Percentiles rank a stretch among this genome's conserved stretches.
Evolutionary conservation across 306 rosid genomes (phyloP).

Genomic region (Adenanthera pavonina): DNA sequence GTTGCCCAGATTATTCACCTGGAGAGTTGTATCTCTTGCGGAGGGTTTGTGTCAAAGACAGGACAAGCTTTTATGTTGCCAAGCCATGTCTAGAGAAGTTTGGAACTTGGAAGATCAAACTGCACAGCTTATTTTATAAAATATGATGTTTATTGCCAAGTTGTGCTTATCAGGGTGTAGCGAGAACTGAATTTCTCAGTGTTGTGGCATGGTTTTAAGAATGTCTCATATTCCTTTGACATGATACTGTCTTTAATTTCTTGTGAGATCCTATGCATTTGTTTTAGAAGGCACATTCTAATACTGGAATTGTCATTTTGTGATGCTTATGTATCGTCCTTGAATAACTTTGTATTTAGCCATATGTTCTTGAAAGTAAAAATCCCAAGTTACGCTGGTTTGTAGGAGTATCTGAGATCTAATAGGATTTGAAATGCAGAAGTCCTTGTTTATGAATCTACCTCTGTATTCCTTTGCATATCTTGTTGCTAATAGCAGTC

Average conservation of each 20-base stretch:
- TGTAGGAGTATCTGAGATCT: neutral
- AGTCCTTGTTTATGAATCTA: slow-evolving; percentile 3
- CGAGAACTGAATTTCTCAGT: neutral
- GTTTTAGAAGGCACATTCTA: neutral
- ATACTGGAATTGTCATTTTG: neutral
- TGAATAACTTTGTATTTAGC: neutral
- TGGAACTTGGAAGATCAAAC: slow-evolving; percentile 17
- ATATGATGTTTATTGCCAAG: neutral
- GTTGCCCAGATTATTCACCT: too few relatives aligned
- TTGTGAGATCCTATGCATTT: neutral
- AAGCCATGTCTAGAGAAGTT: too few relatives aligned
- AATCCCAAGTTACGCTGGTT: slow-evolving; percentile 5
- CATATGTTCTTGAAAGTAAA: neutral
- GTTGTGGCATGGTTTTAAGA: neutral
- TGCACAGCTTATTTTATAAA: slow-evolving; percentile 1
- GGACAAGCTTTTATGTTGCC: too few relatives aligned
- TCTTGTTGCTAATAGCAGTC: slow-evolving; percentile 17
- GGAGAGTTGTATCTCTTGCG: too few relatives aligned
- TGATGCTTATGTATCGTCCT: neutral
- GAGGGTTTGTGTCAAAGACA: too few relatives aligned
- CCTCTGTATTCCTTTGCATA: neutral
- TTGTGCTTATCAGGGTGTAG: neutral
- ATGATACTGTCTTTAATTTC: slow-evolving; percentile 14
- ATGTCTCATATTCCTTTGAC: neutral
- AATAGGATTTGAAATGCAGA: slow-evolving; percentile 16